These are phyloP conservation scores for Cercospora sojina DNA, from an alignment of 2,329 filamentous ascomycete genomes.

Conservation along the genomic window DNA sequence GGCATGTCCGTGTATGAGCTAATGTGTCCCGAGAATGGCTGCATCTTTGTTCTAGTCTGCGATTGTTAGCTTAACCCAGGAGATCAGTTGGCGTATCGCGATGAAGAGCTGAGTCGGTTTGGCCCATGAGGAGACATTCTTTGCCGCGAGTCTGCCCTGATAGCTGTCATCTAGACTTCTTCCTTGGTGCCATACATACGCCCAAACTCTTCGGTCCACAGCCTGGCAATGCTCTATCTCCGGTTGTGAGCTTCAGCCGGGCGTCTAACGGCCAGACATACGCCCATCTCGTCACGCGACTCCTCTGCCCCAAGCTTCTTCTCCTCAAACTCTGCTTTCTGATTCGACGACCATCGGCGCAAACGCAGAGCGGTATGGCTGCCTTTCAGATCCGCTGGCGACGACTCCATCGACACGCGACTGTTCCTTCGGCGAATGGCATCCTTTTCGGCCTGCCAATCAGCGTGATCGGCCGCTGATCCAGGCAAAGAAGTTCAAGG, in stretches of 20 bases:
- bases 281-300: neutral
- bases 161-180: neutral
- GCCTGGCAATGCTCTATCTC: neutral
- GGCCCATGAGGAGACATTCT: too few relatives aligned
- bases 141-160: neutral
- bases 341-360: constrained; percentile 7
- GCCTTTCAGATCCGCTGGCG: neutral
- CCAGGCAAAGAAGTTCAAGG: neutral
- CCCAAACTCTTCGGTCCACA: neutral
- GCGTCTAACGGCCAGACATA: neutral
- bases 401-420: neutral
- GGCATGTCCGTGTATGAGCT: too few relatives aligned
- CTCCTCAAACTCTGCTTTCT: constrained; percentile 5
- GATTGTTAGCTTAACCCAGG: too few relatives aligned
- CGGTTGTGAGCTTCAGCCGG: neutral
- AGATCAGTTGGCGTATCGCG: too few relatives aligned
- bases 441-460: neutral
- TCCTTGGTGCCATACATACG: neutral
- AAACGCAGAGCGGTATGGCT: neutral
- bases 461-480: neutral
- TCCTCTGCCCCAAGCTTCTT: constrained; percentile 1
- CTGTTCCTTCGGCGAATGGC: neutral
- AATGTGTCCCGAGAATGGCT: too few relatives aligned
- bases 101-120: too few relatives aligned
- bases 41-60: too few relatives aligned